phyloP scores from a whole-genome alignment of 768 basidiomycete species.

The Sporobolomyces phaffii region DNA sequence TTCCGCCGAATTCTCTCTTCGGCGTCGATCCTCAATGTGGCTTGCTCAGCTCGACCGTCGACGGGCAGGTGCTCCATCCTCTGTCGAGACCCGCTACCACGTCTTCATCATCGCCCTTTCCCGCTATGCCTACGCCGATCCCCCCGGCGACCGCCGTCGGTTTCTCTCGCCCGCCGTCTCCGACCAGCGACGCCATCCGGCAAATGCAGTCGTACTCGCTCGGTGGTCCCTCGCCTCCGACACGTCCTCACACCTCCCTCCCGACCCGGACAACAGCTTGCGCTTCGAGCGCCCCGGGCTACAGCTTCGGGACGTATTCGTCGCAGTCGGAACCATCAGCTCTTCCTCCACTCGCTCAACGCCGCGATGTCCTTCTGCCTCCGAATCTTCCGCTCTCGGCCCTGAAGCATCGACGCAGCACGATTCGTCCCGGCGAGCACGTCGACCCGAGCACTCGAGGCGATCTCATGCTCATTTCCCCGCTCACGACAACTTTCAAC shows the following conservation, averaged over 20 bases:
- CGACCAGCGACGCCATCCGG: conserved; percentile 9
- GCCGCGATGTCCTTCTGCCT: neutral
- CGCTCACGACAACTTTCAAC: conserved; percentile 8
- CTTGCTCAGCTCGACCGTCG: neutral
- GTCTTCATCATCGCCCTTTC: neutral
- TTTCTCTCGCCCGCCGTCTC: neutral
- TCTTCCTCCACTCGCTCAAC: neutral
- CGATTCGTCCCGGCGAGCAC: neutral
- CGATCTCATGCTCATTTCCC: conserved; percentile 38
- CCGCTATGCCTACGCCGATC: neutral
- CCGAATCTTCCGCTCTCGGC: conserved; percentile 19
- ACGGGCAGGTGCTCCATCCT: neutral
- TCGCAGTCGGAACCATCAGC: neutral
- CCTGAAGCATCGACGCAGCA: conserved; percentile 27
- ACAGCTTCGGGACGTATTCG: conserved; percentile 9
- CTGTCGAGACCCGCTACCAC: neutral
- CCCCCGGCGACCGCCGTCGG: neutral
- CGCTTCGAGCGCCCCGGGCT: neutral
- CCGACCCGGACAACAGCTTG: neutral
- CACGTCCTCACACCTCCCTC: neutral
- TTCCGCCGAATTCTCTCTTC: neutral
- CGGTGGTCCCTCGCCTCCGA: conserved; percentile 2
- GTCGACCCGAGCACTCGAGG: neutral
- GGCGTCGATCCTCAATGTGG: conserved; percentile 16
- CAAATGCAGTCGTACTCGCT: conserved; percentile 29